A percentile compares a stretch with the other conserved stretches of the same genome.
These are phyloP conservation scores for Penicillium crustosum DNA, from an alignment of 2,329 filamentous ascomycete species.

Conservation along the genomic window DNA sequence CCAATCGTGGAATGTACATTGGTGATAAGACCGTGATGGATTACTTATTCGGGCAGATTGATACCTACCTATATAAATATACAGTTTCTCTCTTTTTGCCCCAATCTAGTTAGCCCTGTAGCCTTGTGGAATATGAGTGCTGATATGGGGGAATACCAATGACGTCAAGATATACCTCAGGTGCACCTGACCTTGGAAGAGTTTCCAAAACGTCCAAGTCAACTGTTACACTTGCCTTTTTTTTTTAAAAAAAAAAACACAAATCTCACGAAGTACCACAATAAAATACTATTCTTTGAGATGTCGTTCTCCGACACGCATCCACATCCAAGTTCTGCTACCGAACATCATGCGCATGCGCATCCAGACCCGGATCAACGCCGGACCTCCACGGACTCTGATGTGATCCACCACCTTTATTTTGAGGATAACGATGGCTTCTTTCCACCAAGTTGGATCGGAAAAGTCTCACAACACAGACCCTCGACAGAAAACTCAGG, in stretches of 20 bases:
- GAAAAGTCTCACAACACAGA: slow-evolving; percentile 17
- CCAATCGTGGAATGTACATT: neutral
- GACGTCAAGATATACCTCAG: slow-evolving; percentile 1
- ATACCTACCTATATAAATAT: neutral
- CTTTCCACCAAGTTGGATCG: slow-evolving; percentile 34
- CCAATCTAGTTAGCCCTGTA: neutral
- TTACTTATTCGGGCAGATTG: neutral
- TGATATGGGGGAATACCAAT: neutral
- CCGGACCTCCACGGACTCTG: slow-evolving; percentile 15
- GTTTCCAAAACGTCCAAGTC: neutral
- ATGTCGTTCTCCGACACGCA: neutral
- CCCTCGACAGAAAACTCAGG: slow-evolving; percentile 10
- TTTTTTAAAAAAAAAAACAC: too few species aligned
- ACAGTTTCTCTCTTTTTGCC: neutral
- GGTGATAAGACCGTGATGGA: neutral
- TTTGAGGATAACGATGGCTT: slow-evolving; percentile 40
- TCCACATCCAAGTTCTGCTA: neutral
- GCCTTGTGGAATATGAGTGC: neutral
- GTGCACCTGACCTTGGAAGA: neutral
- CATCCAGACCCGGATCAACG: neutral
- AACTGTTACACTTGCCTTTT: neutral
- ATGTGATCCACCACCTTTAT: slow-evolving; percentile 35
- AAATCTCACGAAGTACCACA: neutral
- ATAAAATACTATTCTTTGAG: neutral
- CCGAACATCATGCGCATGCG: neutral